Evolutionary conservation across 202 grass and related monocot species (phyloP).

Genomic region (Tripidium arundinaceum): DNA sequence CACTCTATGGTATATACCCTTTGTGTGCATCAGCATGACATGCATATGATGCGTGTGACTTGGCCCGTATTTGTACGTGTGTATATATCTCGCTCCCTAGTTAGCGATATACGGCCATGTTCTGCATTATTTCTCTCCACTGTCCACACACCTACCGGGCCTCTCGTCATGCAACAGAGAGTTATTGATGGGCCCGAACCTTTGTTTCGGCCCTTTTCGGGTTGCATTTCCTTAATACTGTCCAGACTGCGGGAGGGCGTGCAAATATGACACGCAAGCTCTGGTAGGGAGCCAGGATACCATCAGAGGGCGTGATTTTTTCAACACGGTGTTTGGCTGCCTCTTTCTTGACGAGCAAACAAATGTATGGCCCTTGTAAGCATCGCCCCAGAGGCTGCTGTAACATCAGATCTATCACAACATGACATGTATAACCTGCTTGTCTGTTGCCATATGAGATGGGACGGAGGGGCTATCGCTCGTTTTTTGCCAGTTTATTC

Average conservation of each 20-base stretch:
- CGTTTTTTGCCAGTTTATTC: not conserved
- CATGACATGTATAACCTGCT: not conserved
- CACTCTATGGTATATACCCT: not conserved
- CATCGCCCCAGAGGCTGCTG: not conserved
- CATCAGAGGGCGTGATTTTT: conserved; percentile 65
- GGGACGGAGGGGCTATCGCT: too few relatives aligned
- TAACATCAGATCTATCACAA: not conserved
- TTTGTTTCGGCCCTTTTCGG: too few relatives aligned
- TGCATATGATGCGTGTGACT: too few relatives aligned
- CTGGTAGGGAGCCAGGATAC: conserved; percentile 26
- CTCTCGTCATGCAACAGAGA: too few relatives aligned
- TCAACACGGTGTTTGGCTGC: conserved; percentile 82
- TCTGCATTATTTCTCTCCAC: too few relatives aligned
- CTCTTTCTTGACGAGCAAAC: conserved; percentile 73
- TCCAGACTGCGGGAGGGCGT: conserved; percentile 81
- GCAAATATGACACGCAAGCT: conserved; percentile 69
- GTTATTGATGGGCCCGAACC: too few relatives aligned
- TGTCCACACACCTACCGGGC: too few relatives aligned
- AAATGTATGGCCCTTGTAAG: conserved; percentile 58
- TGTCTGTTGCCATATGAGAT: not conserved
- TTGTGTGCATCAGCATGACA: conserved; percentile 21
- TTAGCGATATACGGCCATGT: too few relatives aligned
- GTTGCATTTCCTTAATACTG: too few relatives aligned
- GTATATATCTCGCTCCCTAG: too few relatives aligned
- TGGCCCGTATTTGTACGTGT: too few relatives aligned